These are phyloP conservation scores for Candida broadrunensis DNA, from an alignment of 805 yeast genomes.

Conservation along the genomic window DNA sequence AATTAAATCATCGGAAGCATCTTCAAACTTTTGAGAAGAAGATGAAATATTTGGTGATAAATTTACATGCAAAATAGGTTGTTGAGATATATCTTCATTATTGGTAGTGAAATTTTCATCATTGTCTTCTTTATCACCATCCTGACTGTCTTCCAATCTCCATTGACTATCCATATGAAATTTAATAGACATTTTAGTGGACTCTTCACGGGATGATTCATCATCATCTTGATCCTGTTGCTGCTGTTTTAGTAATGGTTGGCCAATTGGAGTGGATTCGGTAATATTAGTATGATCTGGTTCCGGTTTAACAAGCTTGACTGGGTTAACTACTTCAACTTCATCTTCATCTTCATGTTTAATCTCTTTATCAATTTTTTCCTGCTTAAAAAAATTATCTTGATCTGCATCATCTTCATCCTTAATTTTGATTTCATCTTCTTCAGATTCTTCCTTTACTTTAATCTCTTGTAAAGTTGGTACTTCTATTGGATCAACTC, in stretches of 20 bases:
- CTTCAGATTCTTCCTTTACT: background rate
- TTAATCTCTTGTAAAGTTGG: background rate
- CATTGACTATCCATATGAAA: constrained; percentile 34
- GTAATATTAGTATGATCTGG: background rate
- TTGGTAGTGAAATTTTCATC: constrained; percentile 17
- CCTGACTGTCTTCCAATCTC: constrained; percentile 37
- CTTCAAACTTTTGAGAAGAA: constrained; percentile 11
- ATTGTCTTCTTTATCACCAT: constrained; percentile 39
- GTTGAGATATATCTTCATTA: constrained; percentile 15
- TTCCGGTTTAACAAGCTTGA: background rate
- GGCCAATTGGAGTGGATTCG: background rate
- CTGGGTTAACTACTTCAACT: background rate
- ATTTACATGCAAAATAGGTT: constrained; percentile 7
- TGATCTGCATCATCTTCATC: constrained; percentile 1
- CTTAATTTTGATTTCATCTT: background rate
- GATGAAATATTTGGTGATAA: constrained; percentile 12
- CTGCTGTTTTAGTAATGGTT: background rate
- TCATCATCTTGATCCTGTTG: background rate
- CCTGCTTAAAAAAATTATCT: background rate
- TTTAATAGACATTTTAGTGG: constrained; percentile 20
- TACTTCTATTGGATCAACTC: background rate
- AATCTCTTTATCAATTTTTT: background rate
- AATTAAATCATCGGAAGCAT: constrained; percentile 18
- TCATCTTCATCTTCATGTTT: constrained; percentile 7
- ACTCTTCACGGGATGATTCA: constrained; percentile 5